Evolutionary conservation across 1,139 yeast genomes (phyloP).

Genomic region (Geotrichum australiense): DNA sequence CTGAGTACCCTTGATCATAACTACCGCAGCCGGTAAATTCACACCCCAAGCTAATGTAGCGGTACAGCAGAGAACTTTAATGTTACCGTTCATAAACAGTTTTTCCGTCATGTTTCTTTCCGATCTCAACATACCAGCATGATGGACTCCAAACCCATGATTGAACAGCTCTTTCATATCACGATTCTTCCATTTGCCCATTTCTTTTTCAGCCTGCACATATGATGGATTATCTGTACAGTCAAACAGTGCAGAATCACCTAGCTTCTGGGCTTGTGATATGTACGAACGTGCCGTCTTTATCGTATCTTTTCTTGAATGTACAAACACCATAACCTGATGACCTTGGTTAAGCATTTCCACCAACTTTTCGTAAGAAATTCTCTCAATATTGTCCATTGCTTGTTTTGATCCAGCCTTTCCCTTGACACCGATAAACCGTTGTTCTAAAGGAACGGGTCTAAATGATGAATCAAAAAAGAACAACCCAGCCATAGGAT

Average conservation of each 20-base stretch:
- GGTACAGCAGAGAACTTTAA: constrained; percentile 88
- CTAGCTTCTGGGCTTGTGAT: constrained; percentile 57
- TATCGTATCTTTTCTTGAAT: constrained; percentile 87
- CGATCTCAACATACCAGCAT: constrained; percentile 92
- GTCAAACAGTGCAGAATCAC: constrained; percentile 50
- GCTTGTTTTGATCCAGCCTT: constrained; percentile 71
- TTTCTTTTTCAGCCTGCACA: constrained; percentile 53
- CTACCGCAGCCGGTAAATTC: constrained; percentile 96
- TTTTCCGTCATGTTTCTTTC: constrained; percentile 88
- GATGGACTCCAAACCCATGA: constrained; percentile 87
- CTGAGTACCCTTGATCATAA: constrained; percentile 92
- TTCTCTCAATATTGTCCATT: constrained; percentile 66
- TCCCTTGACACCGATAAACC: constrained; percentile 79
- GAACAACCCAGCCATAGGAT: constrained; percentile 83
- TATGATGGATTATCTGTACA: constrained; percentile 45
- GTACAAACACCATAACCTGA: constrained; percentile 96
- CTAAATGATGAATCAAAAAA: constrained; percentile 90
- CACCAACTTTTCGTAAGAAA: constrained; percentile 68
- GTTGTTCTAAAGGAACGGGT: constrained; percentile 90
- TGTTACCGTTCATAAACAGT: constrained; percentile 78
- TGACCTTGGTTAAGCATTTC: constrained; percentile 63
- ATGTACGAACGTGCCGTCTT: constrained; percentile 73
- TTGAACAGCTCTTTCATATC: constrained; percentile 78
- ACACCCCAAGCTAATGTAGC: constrained; percentile 99
- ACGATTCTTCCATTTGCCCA: constrained; percentile 65